A percentile compares a stretch with the other conserved stretches of the same genome.
Evolutionary conservation across 768 basidiomycete species (phyloP).

Genomic region (Chalciporus pseudorubinellus): DNA sequence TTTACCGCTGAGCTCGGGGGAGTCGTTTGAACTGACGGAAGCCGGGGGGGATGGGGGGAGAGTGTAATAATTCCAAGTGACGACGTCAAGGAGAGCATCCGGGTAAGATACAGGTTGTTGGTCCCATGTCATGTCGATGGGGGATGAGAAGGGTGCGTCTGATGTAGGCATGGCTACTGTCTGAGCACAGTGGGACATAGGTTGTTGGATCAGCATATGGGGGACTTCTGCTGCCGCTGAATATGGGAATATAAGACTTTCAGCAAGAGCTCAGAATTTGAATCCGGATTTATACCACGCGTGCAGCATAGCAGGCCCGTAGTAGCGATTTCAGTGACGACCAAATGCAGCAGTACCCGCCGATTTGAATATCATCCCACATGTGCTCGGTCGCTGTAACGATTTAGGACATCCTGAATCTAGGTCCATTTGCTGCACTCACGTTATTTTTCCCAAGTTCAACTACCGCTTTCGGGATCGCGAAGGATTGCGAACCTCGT

Average conservation of each 20-base stretch:
- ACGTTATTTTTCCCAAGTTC: slow-evolving; percentile 15
- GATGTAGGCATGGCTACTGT: slow-evolving; percentile 50
- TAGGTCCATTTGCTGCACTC: slow-evolving; percentile 23
- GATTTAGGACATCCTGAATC: slow-evolving; percentile 26
- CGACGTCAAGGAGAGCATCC: slow-evolving; percentile 33
- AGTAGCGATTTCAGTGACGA: slow-evolving; percentile 25
- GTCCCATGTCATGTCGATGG: slow-evolving; percentile 49
- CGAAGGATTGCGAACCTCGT: slow-evolving; percentile 13
- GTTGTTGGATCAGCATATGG: slow-evolving; percentile 12
- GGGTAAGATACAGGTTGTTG: slow-evolving; percentile 38
- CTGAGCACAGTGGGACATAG: slow-evolving; percentile 26
- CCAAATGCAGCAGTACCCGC: slow-evolving; percentile 33
- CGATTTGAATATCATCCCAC: slow-evolving; percentile 34
- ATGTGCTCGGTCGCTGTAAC: slow-evolving; percentile 30
- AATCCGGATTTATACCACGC: slow-evolving; percentile 32
- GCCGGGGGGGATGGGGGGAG: slow-evolving; percentile 48
- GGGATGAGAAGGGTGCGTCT: slow-evolving; percentile 58
- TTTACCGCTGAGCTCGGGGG: slow-evolving; percentile 43
- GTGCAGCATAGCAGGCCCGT: slow-evolving; percentile 28
- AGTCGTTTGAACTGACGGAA: slow-evolving; percentile 46
- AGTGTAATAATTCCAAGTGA: slow-evolving; percentile 49
- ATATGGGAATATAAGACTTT: slow-evolving; percentile 19
- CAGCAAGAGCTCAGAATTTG: slow-evolving; percentile 15
- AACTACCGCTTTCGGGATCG: slow-evolving; percentile 18
- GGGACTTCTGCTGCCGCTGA: slow-evolving; percentile 7